These are phyloP conservation scores for Trichoderma reesei DNA, from an alignment of 495 filamentous ascomycete species.

Conservation along the genomic window DNA sequence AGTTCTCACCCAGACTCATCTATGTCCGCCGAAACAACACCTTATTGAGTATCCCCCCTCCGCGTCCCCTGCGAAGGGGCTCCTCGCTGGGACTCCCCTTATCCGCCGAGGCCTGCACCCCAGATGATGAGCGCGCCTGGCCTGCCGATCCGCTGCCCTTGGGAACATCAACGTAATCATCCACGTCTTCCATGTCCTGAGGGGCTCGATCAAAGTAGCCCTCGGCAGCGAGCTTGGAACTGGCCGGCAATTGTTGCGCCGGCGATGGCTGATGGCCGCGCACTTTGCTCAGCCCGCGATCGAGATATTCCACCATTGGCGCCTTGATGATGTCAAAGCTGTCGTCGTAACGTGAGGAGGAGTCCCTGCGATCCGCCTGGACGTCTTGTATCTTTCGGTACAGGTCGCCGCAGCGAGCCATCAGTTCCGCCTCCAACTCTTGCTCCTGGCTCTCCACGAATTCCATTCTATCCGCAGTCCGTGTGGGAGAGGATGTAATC, in stretches of 20 bases:
- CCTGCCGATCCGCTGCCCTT: neutral
- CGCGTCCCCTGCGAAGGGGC: neutral
- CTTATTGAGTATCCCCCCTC: slow-evolving; percentile 5
- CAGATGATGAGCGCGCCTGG: neutral
- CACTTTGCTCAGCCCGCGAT: slow-evolving; percentile 18
- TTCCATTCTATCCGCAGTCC: neutral
- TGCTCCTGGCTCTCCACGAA: neutral
- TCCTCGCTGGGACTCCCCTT: slow-evolving; percentile 3
- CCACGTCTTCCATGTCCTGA: neutral
- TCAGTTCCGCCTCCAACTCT: neutral
- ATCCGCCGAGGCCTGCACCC: neutral
- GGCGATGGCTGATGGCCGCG: slow-evolving; percentile 12
- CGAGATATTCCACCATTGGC: slow-evolving; percentile 17
- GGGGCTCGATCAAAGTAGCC: slow-evolving; percentile 6
- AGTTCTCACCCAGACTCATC: neutral
- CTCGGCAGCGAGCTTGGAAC: slow-evolving; percentile 9
- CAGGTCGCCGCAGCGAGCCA: slow-evolving; percentile 1
- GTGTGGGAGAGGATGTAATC: slow-evolving; percentile 1
- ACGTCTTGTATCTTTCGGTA: neutral
- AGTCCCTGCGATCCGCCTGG: slow-evolving; percentile 1
- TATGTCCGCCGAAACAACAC: slow-evolving; percentile 10
- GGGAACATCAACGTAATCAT: slow-evolving; percentile 4
- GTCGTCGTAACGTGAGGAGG: slow-evolving; percentile 7
- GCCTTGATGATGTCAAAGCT: slow-evolving; percentile 15
- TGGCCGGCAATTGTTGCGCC: neutral